Evolutionary conservation across 108 stramenopile species (phyloP).

Genomic region (Cafeteria roenbergensis): DNA sequence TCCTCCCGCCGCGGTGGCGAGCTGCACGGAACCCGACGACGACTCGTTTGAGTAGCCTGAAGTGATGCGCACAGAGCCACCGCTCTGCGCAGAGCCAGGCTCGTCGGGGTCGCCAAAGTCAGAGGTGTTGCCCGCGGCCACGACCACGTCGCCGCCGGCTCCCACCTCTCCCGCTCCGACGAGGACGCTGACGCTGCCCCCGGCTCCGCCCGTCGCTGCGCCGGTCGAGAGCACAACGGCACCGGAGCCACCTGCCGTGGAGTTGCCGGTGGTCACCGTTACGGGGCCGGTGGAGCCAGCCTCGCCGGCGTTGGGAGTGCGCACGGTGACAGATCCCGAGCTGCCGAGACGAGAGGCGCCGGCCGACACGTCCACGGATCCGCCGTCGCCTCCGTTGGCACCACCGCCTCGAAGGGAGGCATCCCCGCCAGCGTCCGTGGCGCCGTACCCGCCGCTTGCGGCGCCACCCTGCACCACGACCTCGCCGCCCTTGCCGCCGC

Average conservation of each 20-base stretch:
- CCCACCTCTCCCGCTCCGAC: slow-evolving; percentile 31
- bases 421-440: slow-evolving; percentile 5
- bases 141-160: slow-evolving; percentile 33
- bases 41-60: slow-evolving; percentile 23
- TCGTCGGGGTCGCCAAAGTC: too few species aligned
- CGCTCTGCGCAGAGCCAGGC: slow-evolving; percentile 4
- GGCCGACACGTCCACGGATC: background rate
- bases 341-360: slow-evolving; percentile 14
- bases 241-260: slow-evolving; percentile 28
- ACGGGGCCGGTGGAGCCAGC: slow-evolving; percentile 28
- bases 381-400: background rate
- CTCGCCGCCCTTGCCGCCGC: slow-evolving; percentile 53
- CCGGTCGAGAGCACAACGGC: slow-evolving; percentile 29
- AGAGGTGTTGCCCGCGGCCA: slow-evolving; percentile 27
- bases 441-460: slow-evolving; percentile 13
- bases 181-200: slow-evolving; percentile 24
- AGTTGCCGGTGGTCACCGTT: slow-evolving; percentile 23
- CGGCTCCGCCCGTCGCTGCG: slow-evolving; percentile 21
- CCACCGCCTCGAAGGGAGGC: slow-evolving; percentile 9
- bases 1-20: slow-evolving; percentile 33
- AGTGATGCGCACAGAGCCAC: slow-evolving; percentile 20
- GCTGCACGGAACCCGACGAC: slow-evolving; percentile 25
- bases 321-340: slow-evolving; percentile 18
- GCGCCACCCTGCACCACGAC: slow-evolving; percentile 27
- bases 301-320: slow-evolving; percentile 31